Evolutionary conservation across 768 basidiomycete species (phyloP), one percentile per base, ranked within the genome.

Genomic region (Hericium erinaceus): DNA sequence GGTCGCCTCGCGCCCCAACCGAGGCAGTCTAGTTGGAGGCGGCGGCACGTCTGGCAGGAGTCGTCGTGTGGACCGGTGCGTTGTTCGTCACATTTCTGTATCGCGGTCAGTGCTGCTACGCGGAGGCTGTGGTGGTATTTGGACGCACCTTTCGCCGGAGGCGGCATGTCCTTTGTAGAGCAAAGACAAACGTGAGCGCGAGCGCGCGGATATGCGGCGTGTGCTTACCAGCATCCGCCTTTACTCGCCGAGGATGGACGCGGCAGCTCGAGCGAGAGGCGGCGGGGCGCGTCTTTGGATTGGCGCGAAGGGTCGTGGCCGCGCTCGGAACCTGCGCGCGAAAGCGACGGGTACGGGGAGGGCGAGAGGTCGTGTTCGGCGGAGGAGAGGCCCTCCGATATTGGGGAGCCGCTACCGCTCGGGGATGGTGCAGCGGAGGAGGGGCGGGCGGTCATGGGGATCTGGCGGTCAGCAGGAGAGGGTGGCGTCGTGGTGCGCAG

Each of bases 81-180:
- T 62, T 89, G 84, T 65, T 92, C 89, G 69, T 92, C 89, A 70
- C 89, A 92, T 87, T 92, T 92, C 89, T 92, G 68, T 5, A 24
- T n/a, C 46, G 50, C 12, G 40, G 52, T 52, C 39, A 11, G 58
- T 37, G 48, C 55, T 46, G 57, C 11, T 38, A 57, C 48, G 46
- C 24, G 48, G 40, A 53, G 41, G 59, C 50, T 56, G 52, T 51
- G 58, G 9, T 33, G 9, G 33, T 10, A 52, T 53, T 37, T 41
- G 46, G 49, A 68, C 78, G 60, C 64, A 90, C 89, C 77, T 91
- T 92, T 74, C 89, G 79, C 60, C 89, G 81, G 48, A 92, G 72
- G 28, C 89, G 82, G 71, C 89, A 92, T 54, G 89, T 92, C 89
- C 89, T 33, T 33, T 33, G 33, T 92, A 61, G 24, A 38, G 37